phyloP scores from a whole-genome alignment of 2,329 filamentous ascomycete species.

The Pseudogymnoascus sp. region DNA sequence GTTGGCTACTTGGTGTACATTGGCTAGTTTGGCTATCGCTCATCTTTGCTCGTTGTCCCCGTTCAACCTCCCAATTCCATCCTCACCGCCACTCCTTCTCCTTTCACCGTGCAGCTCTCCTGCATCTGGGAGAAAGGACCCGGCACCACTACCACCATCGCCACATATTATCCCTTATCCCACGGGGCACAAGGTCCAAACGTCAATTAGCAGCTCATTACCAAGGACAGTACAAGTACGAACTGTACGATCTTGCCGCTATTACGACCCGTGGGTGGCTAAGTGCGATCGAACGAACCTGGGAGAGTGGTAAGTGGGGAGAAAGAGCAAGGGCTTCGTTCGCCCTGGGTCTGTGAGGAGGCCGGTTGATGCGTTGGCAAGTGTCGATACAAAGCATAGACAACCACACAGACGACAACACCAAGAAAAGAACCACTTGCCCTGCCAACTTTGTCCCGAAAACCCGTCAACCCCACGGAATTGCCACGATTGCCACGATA shows the following conservation, averaged over 20 bases:
- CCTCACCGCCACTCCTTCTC: neutral
- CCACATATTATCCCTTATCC: neutral
- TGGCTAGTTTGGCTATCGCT: neutral
- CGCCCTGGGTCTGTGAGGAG: neutral
- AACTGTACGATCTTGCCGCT: neutral
- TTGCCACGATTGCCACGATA: neutral
- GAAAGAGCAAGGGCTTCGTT: neutral
- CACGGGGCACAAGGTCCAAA: neutral
- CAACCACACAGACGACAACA: neutral
- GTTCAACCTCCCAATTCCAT: neutral
- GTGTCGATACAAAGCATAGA: neutral
- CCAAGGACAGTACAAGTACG: neutral
- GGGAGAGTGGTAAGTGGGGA: neutral
- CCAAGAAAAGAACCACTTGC: neutral
- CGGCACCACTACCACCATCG: neutral
- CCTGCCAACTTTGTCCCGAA: conserved; percentile 1
- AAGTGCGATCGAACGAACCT: neutral
- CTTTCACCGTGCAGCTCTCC: conserved; percentile 4
- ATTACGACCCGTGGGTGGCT: neutral
- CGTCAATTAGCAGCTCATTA: neutral
- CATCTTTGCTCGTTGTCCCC: conserved; percentile 2
- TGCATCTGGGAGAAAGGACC: neutral
- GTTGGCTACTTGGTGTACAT: neutral
- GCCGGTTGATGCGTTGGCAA: conserved; percentile 4
- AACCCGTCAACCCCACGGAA: neutral